Percentiles rank a stretch among this genome's conserved stretches.
These are phyloP conservation scores for Fusarium neocosmosporiellum DNA, from an alignment of 2,329 filamentous ascomycete species.

Conservation along the genomic window DNA sequence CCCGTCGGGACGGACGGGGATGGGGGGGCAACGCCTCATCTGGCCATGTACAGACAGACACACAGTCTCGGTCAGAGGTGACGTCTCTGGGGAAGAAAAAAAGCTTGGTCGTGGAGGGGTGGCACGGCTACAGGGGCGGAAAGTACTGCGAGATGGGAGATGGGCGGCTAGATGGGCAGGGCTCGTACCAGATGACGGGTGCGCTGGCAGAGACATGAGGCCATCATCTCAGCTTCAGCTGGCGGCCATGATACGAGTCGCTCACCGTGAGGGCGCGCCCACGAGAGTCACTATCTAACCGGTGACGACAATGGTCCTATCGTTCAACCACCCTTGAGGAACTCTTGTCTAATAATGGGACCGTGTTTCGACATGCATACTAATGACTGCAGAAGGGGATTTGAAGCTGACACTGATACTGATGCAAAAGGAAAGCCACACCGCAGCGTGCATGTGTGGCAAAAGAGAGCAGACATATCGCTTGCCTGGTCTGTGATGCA, in stretches of 20 bases:
- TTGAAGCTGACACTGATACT: neutral
- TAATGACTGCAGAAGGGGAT: neutral
- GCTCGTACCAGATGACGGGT: constrained; percentile 18
- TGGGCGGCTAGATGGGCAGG: constrained; percentile 4
- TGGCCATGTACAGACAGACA: neutral
- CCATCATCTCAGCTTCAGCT: constrained; percentile 24
- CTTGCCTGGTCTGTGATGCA: neutral
- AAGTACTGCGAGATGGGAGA: constrained; percentile 1
- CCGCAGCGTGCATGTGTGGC: constrained; percentile 2
- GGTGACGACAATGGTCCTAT: neutral
- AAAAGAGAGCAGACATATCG: constrained; percentile 2
- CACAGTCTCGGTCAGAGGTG: neutral
- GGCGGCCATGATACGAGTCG: constrained; percentile 30
- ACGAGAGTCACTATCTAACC: neutral
- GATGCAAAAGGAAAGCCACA: constrained; percentile 7
- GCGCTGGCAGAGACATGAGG: constrained; percentile 20
- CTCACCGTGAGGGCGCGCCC: constrained; percentile 10
- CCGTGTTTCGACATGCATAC: constrained; percentile 16
- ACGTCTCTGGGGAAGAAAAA: neutral
- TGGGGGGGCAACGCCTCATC: constrained; percentile 8
- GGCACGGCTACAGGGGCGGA: constrained; percentile 12
- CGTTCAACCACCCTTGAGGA: neutral
- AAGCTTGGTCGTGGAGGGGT: neutral
- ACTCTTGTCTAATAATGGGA: neutral
- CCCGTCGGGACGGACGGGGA: constrained; percentile 21